A percentile compares a stretch with the other conserved stretches of the same genome.
Conservation (phyloP, 208 protist species). For the Strigomonas culicis region DNA sequence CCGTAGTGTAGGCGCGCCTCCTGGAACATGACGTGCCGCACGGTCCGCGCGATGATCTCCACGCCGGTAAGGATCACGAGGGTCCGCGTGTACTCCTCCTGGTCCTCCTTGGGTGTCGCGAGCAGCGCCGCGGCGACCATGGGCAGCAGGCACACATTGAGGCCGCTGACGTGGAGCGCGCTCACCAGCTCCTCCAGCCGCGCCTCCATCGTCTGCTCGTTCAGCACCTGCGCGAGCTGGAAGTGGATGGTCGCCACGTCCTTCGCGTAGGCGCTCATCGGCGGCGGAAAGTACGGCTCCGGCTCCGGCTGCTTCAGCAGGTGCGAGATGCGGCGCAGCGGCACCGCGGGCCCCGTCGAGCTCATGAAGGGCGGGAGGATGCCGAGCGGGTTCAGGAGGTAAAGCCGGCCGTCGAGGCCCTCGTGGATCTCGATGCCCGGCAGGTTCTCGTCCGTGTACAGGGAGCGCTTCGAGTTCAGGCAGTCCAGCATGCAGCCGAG, state of each 20-base stretch:
- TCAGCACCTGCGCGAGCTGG: slow-evolving; percentile 23
- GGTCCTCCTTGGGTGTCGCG: slow-evolving; percentile 24
- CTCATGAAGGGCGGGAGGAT: slow-evolving; percentile 33
- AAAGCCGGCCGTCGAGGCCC: slow-evolving; percentile 39
- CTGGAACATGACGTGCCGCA: slow-evolving; percentile 30
- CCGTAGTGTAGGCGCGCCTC: slow-evolving; percentile 22
- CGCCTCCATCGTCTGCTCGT: slow-evolving; percentile 17
- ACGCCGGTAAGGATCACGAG: slow-evolving; percentile 27
- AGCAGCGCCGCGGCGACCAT: slow-evolving; percentile 25
- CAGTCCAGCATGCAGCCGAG: slow-evolving; percentile 31
- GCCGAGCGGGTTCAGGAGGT: slow-evolving; percentile 45
- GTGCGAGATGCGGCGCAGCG: slow-evolving; percentile 42
- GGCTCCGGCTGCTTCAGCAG: slow-evolving; percentile 24
- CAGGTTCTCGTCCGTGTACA: slow-evolving; percentile 15
- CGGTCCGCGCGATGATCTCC: slow-evolving; percentile 46
- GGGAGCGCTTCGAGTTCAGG: slow-evolving; percentile 28
- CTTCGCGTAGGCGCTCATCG: slow-evolving; percentile 19
- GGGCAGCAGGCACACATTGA: slow-evolving; percentile 45
- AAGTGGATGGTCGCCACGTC: slow-evolving; percentile 8
- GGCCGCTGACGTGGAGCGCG: slow-evolving; percentile 29
- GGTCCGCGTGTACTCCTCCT: slow-evolving; percentile 22
- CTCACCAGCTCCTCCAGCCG: slow-evolving; percentile 31
- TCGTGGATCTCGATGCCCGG: slow-evolving; percentile 45
- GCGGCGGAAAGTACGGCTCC: slow-evolving; percentile 11
- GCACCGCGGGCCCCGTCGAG: slow-evolving; percentile 9